Evolutionary conservation across 1,284 basidiomycete genomes (phyloP).

Genomic region (Ceratobasidium sp.): DNA sequence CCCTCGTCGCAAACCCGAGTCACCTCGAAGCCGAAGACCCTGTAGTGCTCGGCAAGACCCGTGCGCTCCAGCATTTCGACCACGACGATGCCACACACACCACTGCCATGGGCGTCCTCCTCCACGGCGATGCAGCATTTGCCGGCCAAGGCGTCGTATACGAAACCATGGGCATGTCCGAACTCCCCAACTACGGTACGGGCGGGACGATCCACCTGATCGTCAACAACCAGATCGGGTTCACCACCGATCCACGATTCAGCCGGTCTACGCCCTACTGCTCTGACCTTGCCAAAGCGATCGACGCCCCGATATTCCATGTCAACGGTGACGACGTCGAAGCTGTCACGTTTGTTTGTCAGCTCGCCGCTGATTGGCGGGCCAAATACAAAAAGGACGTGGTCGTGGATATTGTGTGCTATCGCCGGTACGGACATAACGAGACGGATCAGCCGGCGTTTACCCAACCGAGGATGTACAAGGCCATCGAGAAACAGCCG

Average conservation of each 20-base stretch:
- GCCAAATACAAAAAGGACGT: constrained; percentile 99
- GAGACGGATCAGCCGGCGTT: constrained; percentile 99
- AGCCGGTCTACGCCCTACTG: constrained; percentile 97
- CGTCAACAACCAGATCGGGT: constrained; percentile 99
- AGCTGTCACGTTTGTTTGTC: constrained; percentile 97
- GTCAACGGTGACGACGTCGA: constrained; percentile 99
- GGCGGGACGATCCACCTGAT: constrained; percentile 99
- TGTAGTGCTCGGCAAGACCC: constrained; percentile 97
- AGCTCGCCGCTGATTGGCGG: constrained; percentile 97
- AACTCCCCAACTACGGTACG: constrained; percentile 93
- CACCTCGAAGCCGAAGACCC: constrained; percentile 98
- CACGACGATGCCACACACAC: constrained; percentile 80
- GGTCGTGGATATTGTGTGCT: constrained; percentile 98
- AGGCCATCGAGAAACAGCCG: constrained; percentile 94
- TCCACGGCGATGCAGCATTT: constrained; percentile 99
- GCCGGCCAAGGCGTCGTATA: constrained; percentile 99
- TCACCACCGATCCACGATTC: constrained; percentile 99
- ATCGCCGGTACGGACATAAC: constrained; percentile 98
- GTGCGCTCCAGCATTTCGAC: constrained; percentile 96
- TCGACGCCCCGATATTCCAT: constrained; percentile 99
- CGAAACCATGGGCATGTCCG: constrained; percentile 99
- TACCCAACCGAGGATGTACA: constrained; percentile 99
- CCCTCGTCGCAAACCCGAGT: constrained; percentile 98
- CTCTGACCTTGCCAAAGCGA: constrained; percentile 99
- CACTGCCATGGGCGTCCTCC: constrained; percentile 91